Percentiles rank a stretch among this genome's conserved stretches.
These are phyloP conservation scores for Stramenopiles sp. DNA, from an alignment of 352 stramenopile genomes.

Conservation along the genomic window DNA sequence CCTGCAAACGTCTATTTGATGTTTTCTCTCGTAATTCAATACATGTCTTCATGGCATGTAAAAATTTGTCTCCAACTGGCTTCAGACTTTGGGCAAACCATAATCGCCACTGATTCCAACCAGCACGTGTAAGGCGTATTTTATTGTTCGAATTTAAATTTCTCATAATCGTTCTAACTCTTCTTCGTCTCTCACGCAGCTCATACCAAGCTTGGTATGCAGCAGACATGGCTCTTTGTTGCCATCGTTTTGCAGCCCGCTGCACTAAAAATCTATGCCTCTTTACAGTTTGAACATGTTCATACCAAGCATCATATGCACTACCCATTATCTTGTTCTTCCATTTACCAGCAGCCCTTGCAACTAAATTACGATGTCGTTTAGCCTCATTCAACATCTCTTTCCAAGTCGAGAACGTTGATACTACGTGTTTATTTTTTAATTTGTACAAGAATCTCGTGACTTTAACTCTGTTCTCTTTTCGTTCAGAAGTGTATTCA, in stretches of 20 bases:
- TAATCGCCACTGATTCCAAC: background rate
- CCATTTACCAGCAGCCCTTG: conserved; percentile 1
- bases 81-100: background rate
- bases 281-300: background rate
- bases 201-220: background rate
- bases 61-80: conserved; percentile 8
- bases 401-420: background rate
- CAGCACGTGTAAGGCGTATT: background rate
- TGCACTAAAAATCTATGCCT: conserved; percentile 2
- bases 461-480: conserved; percentile 7
- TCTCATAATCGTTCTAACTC: background rate
- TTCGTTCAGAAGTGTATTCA: conserved; percentile 1
- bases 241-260: background rate
- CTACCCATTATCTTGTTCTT: background rate
- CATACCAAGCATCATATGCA: conserved; percentile 6
- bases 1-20: background rate
- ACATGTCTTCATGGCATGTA: conserved; percentile 7
- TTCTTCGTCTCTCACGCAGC: background rate
- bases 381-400: background rate
- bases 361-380: background rate
- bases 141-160: background rate
- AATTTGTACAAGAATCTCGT: conserved; percentile 5
- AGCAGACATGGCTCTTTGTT: background rate
- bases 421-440: background rate
- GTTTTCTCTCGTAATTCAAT: background rate